These are phyloP conservation scores for Rhododendron henanense DNA, from an alignment of 148 eudicot genomes.

Conservation along the genomic window DNA sequence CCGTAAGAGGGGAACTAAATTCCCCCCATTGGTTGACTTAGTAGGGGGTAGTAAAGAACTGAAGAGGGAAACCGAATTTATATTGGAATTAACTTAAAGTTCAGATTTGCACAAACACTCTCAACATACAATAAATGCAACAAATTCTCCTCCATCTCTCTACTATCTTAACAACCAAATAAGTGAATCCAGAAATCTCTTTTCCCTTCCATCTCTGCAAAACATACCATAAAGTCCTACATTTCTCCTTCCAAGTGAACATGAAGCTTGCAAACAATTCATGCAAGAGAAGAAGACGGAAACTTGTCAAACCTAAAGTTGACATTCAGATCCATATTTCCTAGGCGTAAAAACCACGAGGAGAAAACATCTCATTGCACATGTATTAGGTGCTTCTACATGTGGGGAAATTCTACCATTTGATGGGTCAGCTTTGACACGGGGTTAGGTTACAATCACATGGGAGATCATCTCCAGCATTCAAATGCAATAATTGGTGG, in stretches of 20 bases:
- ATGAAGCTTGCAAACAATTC: not conserved
- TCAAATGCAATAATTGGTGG: not conserved
- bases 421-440: not conserved
- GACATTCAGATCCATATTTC: not conserved
- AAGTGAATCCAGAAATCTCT: not conserved
- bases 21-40: not conserved
- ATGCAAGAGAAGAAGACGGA: not conserved
- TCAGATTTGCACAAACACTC: not conserved
- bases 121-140: not conserved
- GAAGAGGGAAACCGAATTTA: not conserved
- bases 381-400: not conserved
- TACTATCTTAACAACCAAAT: not conserved
- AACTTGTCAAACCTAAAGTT: not conserved
- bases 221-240: too few species aligned
- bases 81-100: not conserved
- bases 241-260: too few species aligned
- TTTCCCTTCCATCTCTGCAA: not conserved
- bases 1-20: not conserved
- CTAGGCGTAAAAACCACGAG: not conserved
- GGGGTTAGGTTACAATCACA: not conserved
- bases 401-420: not conserved
- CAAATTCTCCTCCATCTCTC: not conserved
- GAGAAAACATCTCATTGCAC: not conserved
- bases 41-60: not conserved
- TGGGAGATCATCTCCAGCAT: not conserved